A percentile compares a stretch with the other conserved stretches of the same genome.
Evolutionary conservation across 139 green algal genomes (phyloP).

Genomic region (Raphidocelis subcapitata): DNA sequence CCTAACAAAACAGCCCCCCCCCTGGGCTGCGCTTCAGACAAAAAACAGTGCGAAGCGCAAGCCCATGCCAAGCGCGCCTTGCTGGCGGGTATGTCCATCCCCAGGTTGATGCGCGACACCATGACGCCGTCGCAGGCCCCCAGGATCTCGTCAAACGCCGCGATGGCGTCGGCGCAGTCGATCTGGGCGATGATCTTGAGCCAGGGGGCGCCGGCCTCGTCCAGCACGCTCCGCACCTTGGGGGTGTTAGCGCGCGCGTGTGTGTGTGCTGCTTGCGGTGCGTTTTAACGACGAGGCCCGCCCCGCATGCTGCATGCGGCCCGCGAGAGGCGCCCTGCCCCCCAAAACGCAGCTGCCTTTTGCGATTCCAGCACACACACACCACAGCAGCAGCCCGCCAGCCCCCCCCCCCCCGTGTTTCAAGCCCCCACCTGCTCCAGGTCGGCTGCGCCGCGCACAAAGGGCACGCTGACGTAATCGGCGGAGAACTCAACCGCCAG

Average conservation of each 20-base stretch:
- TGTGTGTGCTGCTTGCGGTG: no score
- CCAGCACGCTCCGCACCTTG: constrained; percentile 50
- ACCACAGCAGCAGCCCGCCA: no score
- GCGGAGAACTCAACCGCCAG: constrained; percentile 36
- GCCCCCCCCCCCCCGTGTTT: no score
- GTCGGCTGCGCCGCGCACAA: constrained; percentile 37
- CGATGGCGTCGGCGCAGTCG: constrained; percentile 53
- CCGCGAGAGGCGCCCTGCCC: no score
- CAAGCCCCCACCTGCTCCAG: constrained; percentile 20
- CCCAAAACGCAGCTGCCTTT: no score
- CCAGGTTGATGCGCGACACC: constrained; percentile 52
- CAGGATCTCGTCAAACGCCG: constrained; percentile 59
- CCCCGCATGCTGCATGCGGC: no score
- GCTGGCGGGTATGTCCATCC: constrained; percentile 48
- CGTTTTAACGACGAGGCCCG: no score
- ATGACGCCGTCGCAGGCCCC: constrained; percentile 50
- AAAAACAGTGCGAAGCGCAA: no score
- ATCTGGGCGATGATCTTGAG: constrained; percentile 76
- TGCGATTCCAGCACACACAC: no score
- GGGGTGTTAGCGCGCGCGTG: no score
- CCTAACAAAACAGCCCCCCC: no score
- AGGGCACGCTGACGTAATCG: constrained; percentile 50
- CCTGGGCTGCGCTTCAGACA: no score
- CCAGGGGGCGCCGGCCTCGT: constrained; percentile 31
- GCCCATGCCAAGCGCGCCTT: constrained; percentile 33